Percentiles rank a stretch among this genome's conserved stretches.
Evolutionary conservation across 2,329 filamentous ascomycete genomes (phyloP).

Genomic region (Talaromyces albobiverticillius): DNA sequence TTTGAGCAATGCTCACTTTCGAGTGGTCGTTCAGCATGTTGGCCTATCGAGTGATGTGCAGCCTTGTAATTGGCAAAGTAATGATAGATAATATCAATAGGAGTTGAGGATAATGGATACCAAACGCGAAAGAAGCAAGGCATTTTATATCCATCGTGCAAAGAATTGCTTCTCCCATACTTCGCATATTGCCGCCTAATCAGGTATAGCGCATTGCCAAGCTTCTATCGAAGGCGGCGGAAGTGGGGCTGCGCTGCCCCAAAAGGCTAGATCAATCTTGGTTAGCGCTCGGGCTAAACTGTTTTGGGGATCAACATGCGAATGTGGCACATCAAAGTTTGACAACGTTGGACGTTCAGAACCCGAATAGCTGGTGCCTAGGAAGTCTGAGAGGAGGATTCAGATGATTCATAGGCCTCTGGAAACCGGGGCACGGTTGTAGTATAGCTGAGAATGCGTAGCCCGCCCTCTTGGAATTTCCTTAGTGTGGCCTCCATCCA

Average conservation of each 20-base stretch:
- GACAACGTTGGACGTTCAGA: too few species aligned
- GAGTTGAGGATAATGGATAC: background rate
- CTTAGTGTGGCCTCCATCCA: constrained; percentile 16
- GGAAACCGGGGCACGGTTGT: background rate
- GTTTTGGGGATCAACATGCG: constrained; percentile 9
- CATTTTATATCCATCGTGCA: background rate
- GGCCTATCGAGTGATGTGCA: background rate
- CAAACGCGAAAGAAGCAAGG: background rate
- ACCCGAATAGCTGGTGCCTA: too few species aligned
- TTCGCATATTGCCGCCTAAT: constrained; percentile 14
- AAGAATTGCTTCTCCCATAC: background rate
- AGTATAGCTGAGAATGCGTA: constrained; percentile 15
- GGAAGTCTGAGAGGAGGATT: background rate
- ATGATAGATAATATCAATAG: background rate
- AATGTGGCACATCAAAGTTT: background rate
- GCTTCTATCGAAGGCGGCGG: background rate
- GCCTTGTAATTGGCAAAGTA: background rate
- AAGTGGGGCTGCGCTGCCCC: background rate
- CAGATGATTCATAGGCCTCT: background rate
- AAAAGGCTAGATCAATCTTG: background rate
- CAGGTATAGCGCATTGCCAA: background rate
- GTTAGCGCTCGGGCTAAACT: background rate
- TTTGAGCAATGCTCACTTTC: constrained; percentile 21
- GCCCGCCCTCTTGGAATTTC: constrained; percentile 12
- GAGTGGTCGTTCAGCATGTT: constrained; percentile 20